Conservation (phyloP, 2,329 filamentous ascomycete genomes). For the Botrytis deweyae region DNA sequence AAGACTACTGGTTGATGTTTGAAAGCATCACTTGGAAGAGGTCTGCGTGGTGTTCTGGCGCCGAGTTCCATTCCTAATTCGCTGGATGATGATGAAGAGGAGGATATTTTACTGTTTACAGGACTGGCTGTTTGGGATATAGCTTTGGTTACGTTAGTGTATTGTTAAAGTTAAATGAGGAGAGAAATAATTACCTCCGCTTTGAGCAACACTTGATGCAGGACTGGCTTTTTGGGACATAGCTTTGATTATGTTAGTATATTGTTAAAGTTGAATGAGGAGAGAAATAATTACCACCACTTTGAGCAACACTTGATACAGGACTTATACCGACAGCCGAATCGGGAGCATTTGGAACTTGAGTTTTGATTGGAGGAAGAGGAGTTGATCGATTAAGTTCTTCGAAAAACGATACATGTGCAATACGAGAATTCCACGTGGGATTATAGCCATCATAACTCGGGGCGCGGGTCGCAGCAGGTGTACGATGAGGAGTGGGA, state of each 20-base stretch:
- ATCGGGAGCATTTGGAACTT: constrained; percentile 32
- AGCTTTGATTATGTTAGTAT: constrained; percentile 13
- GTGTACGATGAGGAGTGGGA: constrained; percentile 20
- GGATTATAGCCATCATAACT: constrained; percentile 36
- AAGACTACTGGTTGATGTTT: constrained; percentile 33
- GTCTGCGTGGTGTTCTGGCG: constrained; percentile 11
- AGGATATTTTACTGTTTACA: constrained; percentile 27
- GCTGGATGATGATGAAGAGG: constrained; percentile 26
- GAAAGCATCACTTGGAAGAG: constrained; percentile 18
- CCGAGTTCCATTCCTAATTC: constrained; percentile 31
- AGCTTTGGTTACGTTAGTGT: constrained; percentile 2
- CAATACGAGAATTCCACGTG: constrained; percentile 34
- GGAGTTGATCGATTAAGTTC: constrained; percentile 2
- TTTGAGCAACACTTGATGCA: constrained; percentile 27
- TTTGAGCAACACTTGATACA: constrained; percentile 27
- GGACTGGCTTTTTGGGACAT: constrained; percentile 25
- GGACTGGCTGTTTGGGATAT: constrained; percentile 35
- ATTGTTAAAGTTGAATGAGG: neutral
- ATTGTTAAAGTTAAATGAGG: neutral
- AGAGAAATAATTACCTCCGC: constrained; percentile 32
- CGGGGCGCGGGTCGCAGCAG: constrained; percentile 29
- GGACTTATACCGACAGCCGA: constrained; percentile 35
- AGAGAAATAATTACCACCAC: constrained; percentile 32
- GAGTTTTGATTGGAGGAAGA: constrained; percentile 22
- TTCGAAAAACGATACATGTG: constrained; percentile 26